Evolutionary conservation across 129 eudicot species (phyloP).

Genomic region (Logfia minima): DNA sequence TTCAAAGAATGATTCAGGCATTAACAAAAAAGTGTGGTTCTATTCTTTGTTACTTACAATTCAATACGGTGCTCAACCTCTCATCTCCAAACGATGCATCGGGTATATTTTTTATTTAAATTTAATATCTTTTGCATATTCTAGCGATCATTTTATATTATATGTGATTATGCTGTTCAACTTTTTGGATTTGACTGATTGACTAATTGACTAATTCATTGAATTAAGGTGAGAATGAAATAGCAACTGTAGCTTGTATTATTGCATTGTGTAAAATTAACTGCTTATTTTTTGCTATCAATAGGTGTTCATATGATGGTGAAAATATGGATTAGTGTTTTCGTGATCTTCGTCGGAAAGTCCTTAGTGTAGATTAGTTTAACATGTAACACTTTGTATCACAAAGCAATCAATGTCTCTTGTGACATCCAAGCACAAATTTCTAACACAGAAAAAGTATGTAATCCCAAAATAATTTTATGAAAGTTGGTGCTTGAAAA

Average conservation of each 20-base stretch:
- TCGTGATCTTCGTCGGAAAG: background rate
- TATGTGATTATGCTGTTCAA: background rate
- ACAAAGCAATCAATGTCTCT: background rate
- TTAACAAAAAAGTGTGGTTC: conserved; percentile 54
- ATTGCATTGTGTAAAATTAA: background rate
- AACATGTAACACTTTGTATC: too few relatives aligned
- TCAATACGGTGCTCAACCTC: conserved; percentile 95
- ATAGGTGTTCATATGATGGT: background rate
- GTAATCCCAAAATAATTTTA: background rate
- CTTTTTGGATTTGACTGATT: background rate
- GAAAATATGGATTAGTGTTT: background rate
- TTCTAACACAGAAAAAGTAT: background rate
- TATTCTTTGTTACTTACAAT: conserved; percentile 78
- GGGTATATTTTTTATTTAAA: conserved; percentile 38
- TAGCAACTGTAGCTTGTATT: background rate
- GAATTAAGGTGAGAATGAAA: background rate
- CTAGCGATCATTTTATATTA: background rate
- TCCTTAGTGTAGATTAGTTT: too few relatives aligned
- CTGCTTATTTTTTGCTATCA: background rate
- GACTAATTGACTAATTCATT: background rate
- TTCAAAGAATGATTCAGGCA: conserved; percentile 32
- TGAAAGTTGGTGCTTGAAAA: background rate
- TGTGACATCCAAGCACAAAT: background rate
- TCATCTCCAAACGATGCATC: conserved; percentile 89
- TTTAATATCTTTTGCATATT: background rate